phyloP scores from a whole-genome alignment of 352 stramenopile species.

The Phytophthora pluvialis region DNA sequence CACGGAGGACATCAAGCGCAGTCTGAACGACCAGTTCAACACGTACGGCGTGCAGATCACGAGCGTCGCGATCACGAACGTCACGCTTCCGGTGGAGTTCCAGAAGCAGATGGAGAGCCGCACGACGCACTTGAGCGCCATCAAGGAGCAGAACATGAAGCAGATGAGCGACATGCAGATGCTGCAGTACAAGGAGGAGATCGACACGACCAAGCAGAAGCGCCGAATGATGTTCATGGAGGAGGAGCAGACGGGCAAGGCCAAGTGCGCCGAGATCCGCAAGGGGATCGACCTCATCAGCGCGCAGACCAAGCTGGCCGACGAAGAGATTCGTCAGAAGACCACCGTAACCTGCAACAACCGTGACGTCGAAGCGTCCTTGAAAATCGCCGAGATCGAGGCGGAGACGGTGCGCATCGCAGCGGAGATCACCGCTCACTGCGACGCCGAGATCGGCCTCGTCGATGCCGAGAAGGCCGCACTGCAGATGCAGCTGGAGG shows the following conservation, averaged over 20 bases:
- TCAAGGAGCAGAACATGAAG: constrained; percentile 84
- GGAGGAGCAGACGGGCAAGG: constrained; percentile 64
- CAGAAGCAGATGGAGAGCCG: constrained; percentile 73
- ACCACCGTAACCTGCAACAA: constrained; percentile 53
- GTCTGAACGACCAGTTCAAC: constrained; percentile 81
- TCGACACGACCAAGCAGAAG: constrained; percentile 62
- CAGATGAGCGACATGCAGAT: constrained; percentile 81
- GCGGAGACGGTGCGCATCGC: constrained; percentile 53
- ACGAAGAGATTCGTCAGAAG: constrained; percentile 53
- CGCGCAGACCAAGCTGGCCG: constrained; percentile 43
- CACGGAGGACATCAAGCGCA: constrained; percentile 73
- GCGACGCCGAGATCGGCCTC: constrained; percentile 48
- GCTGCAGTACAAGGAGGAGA: constrained; percentile 64
- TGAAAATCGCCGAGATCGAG: constrained; percentile 55
- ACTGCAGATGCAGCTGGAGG: constrained; percentile 44
- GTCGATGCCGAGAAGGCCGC: constrained; percentile 48
- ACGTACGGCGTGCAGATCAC: constrained; percentile 78
- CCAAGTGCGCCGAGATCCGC: constrained; percentile 56
- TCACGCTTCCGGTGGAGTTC: constrained; percentile 63
- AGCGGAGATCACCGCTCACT: constrained; percentile 45
- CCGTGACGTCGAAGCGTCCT: constrained; percentile 39
- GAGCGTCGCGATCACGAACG: constrained; percentile 79
- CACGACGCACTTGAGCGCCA: constrained; percentile 67
- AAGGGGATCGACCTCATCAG: constrained; percentile 59
- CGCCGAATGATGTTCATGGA: constrained; percentile 67